Base-by-base conservation (phyloP, 2,329 filamentous ascomycete genomes). In the Malbranchea cinnamomea region DNA sequence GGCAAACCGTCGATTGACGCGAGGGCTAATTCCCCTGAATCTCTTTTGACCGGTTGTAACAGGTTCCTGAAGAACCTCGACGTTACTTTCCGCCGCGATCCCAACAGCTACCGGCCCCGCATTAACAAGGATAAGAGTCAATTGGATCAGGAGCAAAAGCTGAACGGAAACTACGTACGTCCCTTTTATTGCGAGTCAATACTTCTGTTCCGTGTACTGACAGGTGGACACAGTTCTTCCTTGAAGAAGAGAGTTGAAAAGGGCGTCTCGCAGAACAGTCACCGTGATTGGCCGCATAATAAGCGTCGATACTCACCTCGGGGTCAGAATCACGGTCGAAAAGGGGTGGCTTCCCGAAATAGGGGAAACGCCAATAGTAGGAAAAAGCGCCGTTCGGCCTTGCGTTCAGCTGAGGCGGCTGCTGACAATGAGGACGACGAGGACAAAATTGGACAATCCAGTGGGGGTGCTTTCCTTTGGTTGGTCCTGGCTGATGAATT, bases 111-210 rank as follows among this genome's bases (percentile, higher is more conserved):
- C 71, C 78, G 89, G 38, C 89, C 91, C 39, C 83, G 91, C 62
- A 98, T 98, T 68, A 98, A 98, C 73, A 98, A 98, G 71, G 64
- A 74, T 50, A 77, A 85, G 59, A 89, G 80, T 52, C 89, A 98
- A 65, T 71, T 95, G 44, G 89, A 98, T 59, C 85, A 94, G 57
- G 89, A 95, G 54, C 89, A 98, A 69, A 98, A 98, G 69, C 46
- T 84, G 48, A 62, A 60, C 41, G 91, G 91, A 46, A 95, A 95
- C 63, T 98, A 79, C 65, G 77, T 82, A 66, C 66, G 75, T 71
- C 26, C 23, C 13, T 17, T 9, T 20, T 11, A 9, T 10, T 26
- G 15, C 19, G 16, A n/a, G 22, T 9, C n/a, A 21, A 5, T 22
- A 9, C n/a, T 16, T 30, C 23, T 13, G 8, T 6, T 23, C n/a